Base-by-base conservation (phyloP, 2,329 filamentous ascomycete species). In the Clonostachys rhizophaga region DNA sequence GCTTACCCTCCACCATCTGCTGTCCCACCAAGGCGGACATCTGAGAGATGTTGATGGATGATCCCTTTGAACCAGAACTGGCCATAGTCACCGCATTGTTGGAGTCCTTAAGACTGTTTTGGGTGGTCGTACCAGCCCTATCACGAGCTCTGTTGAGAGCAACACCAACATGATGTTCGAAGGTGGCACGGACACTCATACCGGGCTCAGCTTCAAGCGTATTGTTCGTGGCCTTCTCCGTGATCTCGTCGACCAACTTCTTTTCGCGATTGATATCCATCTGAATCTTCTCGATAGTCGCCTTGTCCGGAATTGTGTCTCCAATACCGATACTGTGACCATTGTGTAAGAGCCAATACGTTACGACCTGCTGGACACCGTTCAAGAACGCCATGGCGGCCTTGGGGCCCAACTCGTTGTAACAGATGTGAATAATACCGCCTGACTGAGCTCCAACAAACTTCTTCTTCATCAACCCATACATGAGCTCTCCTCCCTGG, bases 51-150 rank as follows among this genome's bases (percentile, higher is more conserved):
- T 99, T 99, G 76, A 99, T 97, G 12, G 90, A 92, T 3, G 94
- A 97, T 65, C 94, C 94, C 76, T 99, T 99, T 56, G 95, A 99
- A 60, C 94, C 94, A 49, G 94, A 96, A 46, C 86, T 84, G 50
- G 95, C 91, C 89, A 97, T 99, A 62, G 91, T 89, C 47, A 95
- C 90, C 44, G 92, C 92, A 60, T 97, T 96, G 78, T 99, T 99
- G 59, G 88, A 76, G 68, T 96, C 90, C 72, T 96, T 96, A 65
- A 99, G 72, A 76, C 88, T 91, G 70, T 90, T 86, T 68, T 95
- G 89, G 1, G 94, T 95, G 44, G 85, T 87, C 18, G 87, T 92
- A 84, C 94, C 94, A 61, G 94, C 94, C 66, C 91, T 88, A 63
- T 99, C 94, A 87, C 92, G 92, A 63, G 92, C 92, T 53, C 87